These are phyloP conservation scores for Polymyxa betae DNA, from an alignment of 208 protist species.

Conservation along the genomic window DNA sequence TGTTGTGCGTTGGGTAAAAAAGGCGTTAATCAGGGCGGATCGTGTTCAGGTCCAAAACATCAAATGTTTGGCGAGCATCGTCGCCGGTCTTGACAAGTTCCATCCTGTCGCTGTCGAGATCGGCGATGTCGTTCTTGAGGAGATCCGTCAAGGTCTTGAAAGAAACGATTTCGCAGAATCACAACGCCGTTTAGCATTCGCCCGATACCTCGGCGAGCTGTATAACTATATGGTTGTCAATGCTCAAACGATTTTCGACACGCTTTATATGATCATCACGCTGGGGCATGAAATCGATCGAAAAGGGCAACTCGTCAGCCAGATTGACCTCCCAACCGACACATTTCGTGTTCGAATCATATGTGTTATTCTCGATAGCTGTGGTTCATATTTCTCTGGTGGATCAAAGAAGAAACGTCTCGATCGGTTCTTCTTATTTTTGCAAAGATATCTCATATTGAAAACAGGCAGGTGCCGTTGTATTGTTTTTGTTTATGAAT, in stretches of 20 bases:
- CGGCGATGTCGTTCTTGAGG: constrained; percentile 30
- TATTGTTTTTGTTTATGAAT: not conserved
- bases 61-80: constrained; percentile 38
- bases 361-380: constrained; percentile 38
- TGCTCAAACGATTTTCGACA: constrained; percentile 51
- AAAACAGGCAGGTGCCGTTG: constrained; percentile 10
- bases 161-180: constrained; percentile 49
- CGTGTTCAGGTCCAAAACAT: constrained; percentile 39
- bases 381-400: constrained; percentile 17
- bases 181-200: constrained; percentile 32
- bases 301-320: constrained; percentile 14
- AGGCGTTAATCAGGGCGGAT: not conserved
- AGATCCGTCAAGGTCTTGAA: constrained; percentile 51
- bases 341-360: constrained; percentile 29
- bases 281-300: constrained; percentile 43
- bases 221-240: constrained; percentile 55
- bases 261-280: constrained; percentile 42
- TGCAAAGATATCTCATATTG: constrained; percentile 48
- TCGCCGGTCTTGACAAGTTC: constrained; percentile 2
- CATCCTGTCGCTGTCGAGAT: constrained; percentile 45
- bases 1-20: not conserved
- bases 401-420: constrained; percentile 37
- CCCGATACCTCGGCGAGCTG: constrained; percentile 27
- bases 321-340: constrained; percentile 26
- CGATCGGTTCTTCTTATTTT: constrained; percentile 49